Conservation (phyloP, 495 filamentous ascomycete genomes). For the Mytilinidion resinicola region DNA sequence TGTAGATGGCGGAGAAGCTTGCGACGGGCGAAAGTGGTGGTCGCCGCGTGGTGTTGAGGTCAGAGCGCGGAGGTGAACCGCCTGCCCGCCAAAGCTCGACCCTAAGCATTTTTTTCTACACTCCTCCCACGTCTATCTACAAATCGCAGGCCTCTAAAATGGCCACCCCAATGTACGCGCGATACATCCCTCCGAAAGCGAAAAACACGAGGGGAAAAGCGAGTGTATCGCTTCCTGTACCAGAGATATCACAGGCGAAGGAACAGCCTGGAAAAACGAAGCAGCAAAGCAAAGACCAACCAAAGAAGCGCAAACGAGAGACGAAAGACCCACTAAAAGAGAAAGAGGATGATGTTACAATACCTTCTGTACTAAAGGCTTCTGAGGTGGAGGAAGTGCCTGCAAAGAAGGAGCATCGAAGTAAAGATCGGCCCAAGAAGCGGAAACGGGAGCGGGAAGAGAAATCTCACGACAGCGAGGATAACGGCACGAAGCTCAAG, state of each 20-base stretch:
- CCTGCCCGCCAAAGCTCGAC: slow-evolving; percentile 22
- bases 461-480: slow-evolving; percentile 18
- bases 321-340: not conserved
- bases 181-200: slow-evolving; percentile 45
- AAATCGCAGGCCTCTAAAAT: slow-evolving; percentile 19
- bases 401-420: slow-evolving; percentile 12
- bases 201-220: slow-evolving; percentile 4
- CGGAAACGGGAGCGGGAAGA: slow-evolving; percentile 15
- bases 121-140: not conserved
- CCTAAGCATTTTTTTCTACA: slow-evolving; percentile 6
- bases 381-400: not conserved
- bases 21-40: not conserved
- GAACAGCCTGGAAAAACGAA: slow-evolving; percentile 25
- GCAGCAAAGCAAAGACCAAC: not conserved
- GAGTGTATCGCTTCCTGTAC: not conserved
- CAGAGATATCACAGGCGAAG: slow-evolving; percentile 13
- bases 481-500: slow-evolving; percentile 22
- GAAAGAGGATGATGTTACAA: not conserved
- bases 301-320: not conserved
- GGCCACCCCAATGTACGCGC: slow-evolving; percentile 43
- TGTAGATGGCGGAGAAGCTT: not conserved
- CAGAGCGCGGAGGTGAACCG: too few species aligned
- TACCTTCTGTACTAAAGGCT: not conserved
- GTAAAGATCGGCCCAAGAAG: slow-evolving; percentile 10
- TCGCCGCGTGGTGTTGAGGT: not conserved